These are phyloP conservation scores for Neoboletus subvelutipes DNA, from an alignment of 768 basidiomycete genomes.

Conservation along the genomic window DNA sequence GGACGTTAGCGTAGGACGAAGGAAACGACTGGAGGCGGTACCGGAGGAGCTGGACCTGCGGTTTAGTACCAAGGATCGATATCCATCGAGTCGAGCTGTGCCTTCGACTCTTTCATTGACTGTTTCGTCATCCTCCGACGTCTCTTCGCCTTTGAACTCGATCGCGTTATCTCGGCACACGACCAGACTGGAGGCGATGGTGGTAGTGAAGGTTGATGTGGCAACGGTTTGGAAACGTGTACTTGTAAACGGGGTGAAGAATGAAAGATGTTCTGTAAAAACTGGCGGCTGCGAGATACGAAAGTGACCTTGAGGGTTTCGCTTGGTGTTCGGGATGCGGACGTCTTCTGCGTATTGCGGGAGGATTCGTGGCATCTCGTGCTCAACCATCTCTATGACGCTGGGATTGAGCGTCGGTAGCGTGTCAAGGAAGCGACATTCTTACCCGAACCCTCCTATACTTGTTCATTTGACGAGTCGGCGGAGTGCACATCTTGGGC, in stretches of 20 bases:
- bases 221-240: background rate
- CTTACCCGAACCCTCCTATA: slow-evolving; percentile 6
- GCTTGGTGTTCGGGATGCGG: background rate
- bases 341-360: background rate
- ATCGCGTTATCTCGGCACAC: slow-evolving; percentile 22
- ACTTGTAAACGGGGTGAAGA: background rate
- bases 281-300: background rate
- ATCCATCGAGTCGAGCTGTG: slow-evolving; percentile 12
- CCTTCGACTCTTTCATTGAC: slow-evolving; percentile 10
- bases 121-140: slow-evolving; percentile 7
- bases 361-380: background rate
- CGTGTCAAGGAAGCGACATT: background rate
- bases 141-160: slow-evolving; percentile 4
- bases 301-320: background rate
- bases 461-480: slow-evolving; percentile 1
- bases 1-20: background rate
- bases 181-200: slow-evolving; percentile 9
- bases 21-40: background rate
- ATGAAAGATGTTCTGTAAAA: background rate
- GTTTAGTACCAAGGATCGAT: slow-evolving; percentile 9
- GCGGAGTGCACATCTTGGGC: background rate
- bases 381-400: slow-evolving; percentile 7
- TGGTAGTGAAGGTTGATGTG: background rate
- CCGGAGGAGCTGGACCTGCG: background rate
- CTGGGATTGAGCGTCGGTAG: background rate